Percentiles rank a stretch among this genome's conserved stretches.
Conservation (phyloP, 2,329 filamentous ascomycete genomes). For the Fonsecaea monophora region DNA sequence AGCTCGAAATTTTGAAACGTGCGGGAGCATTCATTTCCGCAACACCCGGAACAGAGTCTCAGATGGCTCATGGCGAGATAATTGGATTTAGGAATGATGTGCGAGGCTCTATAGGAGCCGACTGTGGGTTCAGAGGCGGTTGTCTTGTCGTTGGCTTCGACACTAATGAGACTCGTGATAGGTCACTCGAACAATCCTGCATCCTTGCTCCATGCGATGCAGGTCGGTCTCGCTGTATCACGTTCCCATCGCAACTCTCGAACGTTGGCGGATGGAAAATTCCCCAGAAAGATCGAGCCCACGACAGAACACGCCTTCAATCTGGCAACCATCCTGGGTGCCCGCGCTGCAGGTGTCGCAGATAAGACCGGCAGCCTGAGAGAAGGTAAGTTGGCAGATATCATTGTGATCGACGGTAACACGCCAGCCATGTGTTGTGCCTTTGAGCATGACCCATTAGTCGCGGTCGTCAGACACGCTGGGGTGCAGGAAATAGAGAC, state of each 20-base stretch:
- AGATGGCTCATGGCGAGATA: slow-evolving; percentile 19
- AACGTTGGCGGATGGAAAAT: slow-evolving; percentile 11
- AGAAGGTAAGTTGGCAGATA: slow-evolving; percentile 9
- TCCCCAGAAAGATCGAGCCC: slow-evolving; percentile 7
- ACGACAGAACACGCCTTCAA: slow-evolving; percentile 12
- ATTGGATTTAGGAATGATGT: slow-evolving; percentile 3
- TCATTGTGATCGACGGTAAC: slow-evolving; percentile 5
- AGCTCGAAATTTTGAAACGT: slow-evolving; percentile 5
- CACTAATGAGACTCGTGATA: background rate
- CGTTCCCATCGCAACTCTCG: slow-evolving; percentile 12
- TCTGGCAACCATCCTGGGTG: slow-evolving; percentile 14
- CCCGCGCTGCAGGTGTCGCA: slow-evolving; percentile 2
- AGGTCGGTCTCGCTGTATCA: slow-evolving; percentile 11
- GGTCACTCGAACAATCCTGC: slow-evolving; percentile 12
- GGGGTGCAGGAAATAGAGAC: slow-evolving; percentile 12
- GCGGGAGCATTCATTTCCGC: slow-evolving; percentile 9
- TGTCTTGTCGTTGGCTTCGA: background rate
- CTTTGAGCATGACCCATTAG: slow-evolving; percentile 15
- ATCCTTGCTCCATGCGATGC: slow-evolving; percentile 14
- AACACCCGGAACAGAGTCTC: slow-evolving; percentile 7
- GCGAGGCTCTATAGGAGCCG: slow-evolving; percentile 7
- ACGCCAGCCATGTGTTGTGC: slow-evolving; percentile 19
- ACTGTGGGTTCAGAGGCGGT: slow-evolving; percentile 6
- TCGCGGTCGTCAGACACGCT: slow-evolving; percentile 14
- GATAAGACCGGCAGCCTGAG: slow-evolving; percentile 9